A percentile compares a stretch with the other conserved stretches of the same genome.
These are phyloP conservation scores for Puya raimondii DNA, from an alignment of 176 grass and related monocot species.

Conservation along the genomic window DNA sequence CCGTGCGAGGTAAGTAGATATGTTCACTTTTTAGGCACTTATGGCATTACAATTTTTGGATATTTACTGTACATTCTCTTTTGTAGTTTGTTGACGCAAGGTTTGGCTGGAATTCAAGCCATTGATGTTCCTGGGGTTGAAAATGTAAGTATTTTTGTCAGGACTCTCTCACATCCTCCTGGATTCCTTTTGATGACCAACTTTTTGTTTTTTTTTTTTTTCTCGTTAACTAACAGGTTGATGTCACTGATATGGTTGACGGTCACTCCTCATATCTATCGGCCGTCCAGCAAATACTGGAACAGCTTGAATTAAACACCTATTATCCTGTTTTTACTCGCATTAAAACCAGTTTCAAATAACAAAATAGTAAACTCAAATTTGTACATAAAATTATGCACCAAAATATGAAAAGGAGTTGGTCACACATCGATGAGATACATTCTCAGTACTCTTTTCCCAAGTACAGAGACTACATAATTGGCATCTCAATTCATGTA, in stretches of 20 bases:
- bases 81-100: constrained; percentile 75
- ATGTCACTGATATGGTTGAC: constrained; percentile 53
- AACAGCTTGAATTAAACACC: constrained; percentile 54
- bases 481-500: too few relatives aligned
- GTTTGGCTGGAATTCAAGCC: constrained; percentile 85
- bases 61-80: neutral
- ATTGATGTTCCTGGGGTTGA: constrained; percentile 60
- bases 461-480: neutral
- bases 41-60: neutral
- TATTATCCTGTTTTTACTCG: constrained; percentile 54
- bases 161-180: too few relatives aligned
- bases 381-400: neutral
- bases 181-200: neutral
- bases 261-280: constrained; percentile 65
- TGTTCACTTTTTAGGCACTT: neutral
- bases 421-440: neutral
- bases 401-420: neutral
- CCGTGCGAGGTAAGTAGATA: constrained; percentile 54
- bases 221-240: constrained; percentile 34
- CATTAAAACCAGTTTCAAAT: constrained; percentile 16
- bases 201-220: neutral
- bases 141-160: constrained; percentile 38
- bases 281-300: constrained; percentile 38
- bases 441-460: neutral
- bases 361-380: neutral